phyloP scores from a whole-genome alignment of 768 basidiomycete species.

The Phlegmacium glaucopus region DNA sequence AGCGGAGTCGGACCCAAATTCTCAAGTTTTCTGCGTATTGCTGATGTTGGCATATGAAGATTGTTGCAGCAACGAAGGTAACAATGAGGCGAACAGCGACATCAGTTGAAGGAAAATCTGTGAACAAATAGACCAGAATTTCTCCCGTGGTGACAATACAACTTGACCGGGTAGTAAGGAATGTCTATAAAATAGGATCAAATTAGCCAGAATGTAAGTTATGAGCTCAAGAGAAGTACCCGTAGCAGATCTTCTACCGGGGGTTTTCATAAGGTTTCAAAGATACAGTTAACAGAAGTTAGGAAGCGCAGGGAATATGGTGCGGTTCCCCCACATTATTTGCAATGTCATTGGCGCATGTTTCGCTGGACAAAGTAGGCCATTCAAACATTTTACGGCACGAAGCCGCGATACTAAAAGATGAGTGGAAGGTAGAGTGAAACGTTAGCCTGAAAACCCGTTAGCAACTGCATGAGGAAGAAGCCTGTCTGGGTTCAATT shows the following conservation, averaged over 20 bases:
- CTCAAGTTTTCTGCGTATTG: constrained; percentile 51
- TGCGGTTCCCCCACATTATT: constrained; percentile 66
- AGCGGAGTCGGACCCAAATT: constrained; percentile 52
- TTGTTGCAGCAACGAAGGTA: constrained; percentile 48
- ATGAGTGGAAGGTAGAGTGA: not conserved
- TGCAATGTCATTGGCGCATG: constrained; percentile 58
- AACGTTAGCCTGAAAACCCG: constrained; percentile 47
- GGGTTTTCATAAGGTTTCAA: constrained; percentile 21
- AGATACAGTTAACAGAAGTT: constrained; percentile 12
- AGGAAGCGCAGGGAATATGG: constrained; percentile 1
- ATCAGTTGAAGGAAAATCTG: constrained; percentile 64
- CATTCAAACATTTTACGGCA: constrained; percentile 84
- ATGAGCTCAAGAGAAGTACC: constrained; percentile 32
- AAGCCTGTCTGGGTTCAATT: constrained; percentile 70
- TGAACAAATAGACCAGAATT: constrained; percentile 57
- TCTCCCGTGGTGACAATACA: constrained; percentile 43
- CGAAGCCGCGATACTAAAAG: constrained; percentile 72
- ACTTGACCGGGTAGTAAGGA: constrained; percentile 66
- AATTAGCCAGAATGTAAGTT: constrained; percentile 2
- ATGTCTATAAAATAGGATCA: constrained; percentile 43
- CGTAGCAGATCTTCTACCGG: constrained; percentile 67
- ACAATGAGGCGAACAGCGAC: constrained; percentile 60
- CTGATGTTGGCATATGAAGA: constrained; percentile 25
- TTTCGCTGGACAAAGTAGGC: constrained; percentile 43
- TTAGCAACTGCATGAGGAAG: constrained; percentile 70